Conservation (phyloP, 192 early-diverging fungal species). For the Backusella parvicylindrica region DNA sequence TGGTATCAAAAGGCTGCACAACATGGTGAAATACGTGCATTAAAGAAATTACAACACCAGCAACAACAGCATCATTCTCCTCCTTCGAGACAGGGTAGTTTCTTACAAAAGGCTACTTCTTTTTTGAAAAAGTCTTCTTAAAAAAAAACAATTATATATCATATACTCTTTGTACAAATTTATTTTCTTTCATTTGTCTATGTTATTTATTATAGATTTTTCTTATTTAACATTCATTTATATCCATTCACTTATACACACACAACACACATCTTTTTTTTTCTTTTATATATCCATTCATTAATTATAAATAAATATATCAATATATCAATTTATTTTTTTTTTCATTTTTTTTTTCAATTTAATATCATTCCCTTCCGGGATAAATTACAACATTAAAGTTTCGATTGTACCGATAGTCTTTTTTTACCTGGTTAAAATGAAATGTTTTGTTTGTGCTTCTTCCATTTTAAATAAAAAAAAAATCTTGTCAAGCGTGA, state of each 20-base stretch:
- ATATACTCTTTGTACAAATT: background rate
- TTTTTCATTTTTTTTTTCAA: background rate
- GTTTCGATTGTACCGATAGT: background rate
- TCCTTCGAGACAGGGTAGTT: background rate
- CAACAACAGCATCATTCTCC: background rate
- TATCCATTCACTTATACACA: background rate
- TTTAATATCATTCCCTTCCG: background rate
- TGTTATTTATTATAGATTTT: background rate
- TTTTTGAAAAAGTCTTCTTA: background rate
- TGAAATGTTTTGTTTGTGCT: no score
- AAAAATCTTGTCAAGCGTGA: background rate
- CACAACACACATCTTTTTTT: background rate
- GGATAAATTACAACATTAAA: background rate
- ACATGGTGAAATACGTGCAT: conserved; percentile 54
- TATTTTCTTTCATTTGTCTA: background rate
- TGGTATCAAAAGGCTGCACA: conserved; percentile 66
- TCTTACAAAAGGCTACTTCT: background rate
- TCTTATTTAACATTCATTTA: background rate
- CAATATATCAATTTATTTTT: background rate
- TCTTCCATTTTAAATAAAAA: no score
- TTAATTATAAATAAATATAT: background rate
- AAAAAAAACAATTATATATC: background rate
- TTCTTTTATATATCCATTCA: background rate
- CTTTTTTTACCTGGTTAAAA: background rate
- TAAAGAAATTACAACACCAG: conserved; percentile 37